Base-by-base conservation (phyloP, 2,329 filamentous ascomycete species). In the Aspergillus jensenii region DNA sequence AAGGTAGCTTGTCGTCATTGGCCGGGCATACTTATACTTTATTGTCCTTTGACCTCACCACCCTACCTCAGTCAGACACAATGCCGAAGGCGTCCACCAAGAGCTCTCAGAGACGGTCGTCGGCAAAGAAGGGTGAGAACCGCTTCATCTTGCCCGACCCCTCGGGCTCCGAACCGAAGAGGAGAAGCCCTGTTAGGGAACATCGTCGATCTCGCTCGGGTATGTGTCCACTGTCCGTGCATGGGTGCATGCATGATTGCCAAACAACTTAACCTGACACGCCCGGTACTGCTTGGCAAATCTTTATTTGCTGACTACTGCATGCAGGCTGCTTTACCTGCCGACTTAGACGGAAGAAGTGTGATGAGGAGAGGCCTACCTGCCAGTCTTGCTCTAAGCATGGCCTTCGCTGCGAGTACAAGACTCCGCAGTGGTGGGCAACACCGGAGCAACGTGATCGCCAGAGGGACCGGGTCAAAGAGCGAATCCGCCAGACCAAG, bases 401-500 rank as follows among this genome's bases (percentile, higher is more conserved):
- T 56, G 90, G 90, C 52, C 82, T 98, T 55, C 82, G 84, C 68
- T 98, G 93, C 80, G 91, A 97, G 80, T 98, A 97, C 81, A 96
- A 96, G 82, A 82, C 92, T 72, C 95, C 93, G 43, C 86, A 90
- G 78, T 98, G 95, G 95, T 98, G 93, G 93, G 89, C 88, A 78
- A 96, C 93, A 81, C 89, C 89, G 71, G 91, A 96, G 62, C 86
- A 89, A 69, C 84, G 93, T 65, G 86, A 88, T 67, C 79, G 87
- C 55, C 91, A 96, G 75, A 98, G 97, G 79, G 93, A 97, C 71
- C 81, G 88, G 67, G 96, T 98, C 82, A 98, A 98, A 82, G 88
- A 89, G 76, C 90, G 93, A 75, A 98, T 98, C 81, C 96, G 96
- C 85, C 86, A 88, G 73, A 97, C 95, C 74, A 97, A 97, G 84